Base-by-base conservation (phyloP, 1,284 basidiomycete genomes). In the Irpex rosettiformis region DNA sequence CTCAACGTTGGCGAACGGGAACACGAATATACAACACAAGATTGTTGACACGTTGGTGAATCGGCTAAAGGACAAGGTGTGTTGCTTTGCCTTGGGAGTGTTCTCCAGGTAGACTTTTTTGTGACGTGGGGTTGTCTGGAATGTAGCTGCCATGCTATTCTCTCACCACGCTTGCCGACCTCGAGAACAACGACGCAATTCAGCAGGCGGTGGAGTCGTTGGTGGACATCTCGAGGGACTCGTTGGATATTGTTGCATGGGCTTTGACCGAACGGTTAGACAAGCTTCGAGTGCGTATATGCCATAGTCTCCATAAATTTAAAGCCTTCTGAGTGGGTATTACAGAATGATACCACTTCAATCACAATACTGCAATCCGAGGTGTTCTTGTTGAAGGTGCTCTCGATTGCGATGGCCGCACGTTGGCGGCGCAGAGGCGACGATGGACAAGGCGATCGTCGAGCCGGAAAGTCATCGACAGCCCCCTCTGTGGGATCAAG, bases 321-420 rank as follows among this genome's bases (percentile, higher is more conserved):
- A 58, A 24, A 51, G 24, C 7, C 7, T 10, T 52, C 29, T 27
- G 7, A 84, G 79, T 80, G 83, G 76, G 58, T 55, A 33, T 75
- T 79, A 81, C 59, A 77, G 82, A 59, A 79, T 85, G 0, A 77
- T 3, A 22, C 27, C 2, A 13, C 48, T 51, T 28, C 48, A 51
- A 51, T 28, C 24, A 11, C 21, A 27, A 82, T 89, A 54, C 81
- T 96, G 6, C 93, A 96, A 68, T 96, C 94, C 0, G 93, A 96
- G 70, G 79, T 97, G 1, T 94, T 94, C 67, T 75, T 97, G 28
- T 80, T 97, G 64, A 94, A 96, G 73, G 85, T 96, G 43, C 75
- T 98, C 18, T 83, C 89, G 33, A 81, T 82, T 69, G 85, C 83
- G 61, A 83, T 97, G 78, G 85, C 91, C 10, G 86, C 90, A 22